Base-by-base conservation (phyloP, 148 eudicot genomes). In the Cornus kousa region DNA sequence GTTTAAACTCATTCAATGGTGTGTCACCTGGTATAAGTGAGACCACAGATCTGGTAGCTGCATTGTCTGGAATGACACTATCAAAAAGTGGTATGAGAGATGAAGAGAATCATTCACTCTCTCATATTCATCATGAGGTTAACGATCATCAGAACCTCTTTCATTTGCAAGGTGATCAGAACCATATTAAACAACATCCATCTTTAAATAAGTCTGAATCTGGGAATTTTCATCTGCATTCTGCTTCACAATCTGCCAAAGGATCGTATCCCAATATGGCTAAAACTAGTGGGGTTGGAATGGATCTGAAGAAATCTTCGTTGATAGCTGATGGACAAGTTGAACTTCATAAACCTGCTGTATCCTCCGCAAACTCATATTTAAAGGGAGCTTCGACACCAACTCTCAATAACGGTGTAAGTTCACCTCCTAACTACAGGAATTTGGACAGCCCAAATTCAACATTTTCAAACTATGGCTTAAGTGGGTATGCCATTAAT, bases 361-460 rank as follows among this genome's bases (percentile, higher is more conserved):
- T 31, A 20, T 28, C 76, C 24, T 74, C 84, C 17, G 74, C 46
- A 50, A 74, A 78, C 23, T 60, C 79, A n/a, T 83, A 74, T 55
- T 32, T 74, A 16, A 79, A 78, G 28, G 85, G 85, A 46, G 74
- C 78, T 22, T 55, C 74, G 9, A 74, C 70, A 13, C 70, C 80
- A 23, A 69, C 74, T 60, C 67, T 53, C 7, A 76, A 59, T 46
- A 79, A 85, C 67, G 87, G 87, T 69, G 83, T 82, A 39, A 84
- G 82, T 46, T 88, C 92, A 23, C 88, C 88, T 28, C 86, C 92
- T 48, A 81, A 74, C 69, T 90, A 89, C 81, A 92, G 81, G 50
- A 83, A 85, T 77, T 75, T 86, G 50, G 92, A 88, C 74, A 89
- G 91, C 77, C 91, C 91, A 33, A 86, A 88, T 84, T 88, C 97